Evolutionary conservation across 371 early-diverging fungal species (phyloP).

Genomic region (Mortierella sp.): DNA sequence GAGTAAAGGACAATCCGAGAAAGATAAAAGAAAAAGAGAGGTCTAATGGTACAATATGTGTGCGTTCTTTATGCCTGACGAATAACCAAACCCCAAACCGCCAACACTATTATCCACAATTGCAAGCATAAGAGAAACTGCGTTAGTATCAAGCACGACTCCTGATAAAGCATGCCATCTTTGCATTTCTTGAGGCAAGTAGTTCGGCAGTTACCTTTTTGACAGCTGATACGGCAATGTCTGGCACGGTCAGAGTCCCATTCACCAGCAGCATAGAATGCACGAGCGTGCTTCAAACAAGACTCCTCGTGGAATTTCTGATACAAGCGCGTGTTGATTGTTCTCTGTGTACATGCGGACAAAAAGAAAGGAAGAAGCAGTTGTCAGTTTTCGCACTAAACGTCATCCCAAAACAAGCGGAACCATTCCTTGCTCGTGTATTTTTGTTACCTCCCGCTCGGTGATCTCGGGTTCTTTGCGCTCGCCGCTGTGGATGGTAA

Average conservation of each 20-base stretch:
- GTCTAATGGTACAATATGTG: background rate
- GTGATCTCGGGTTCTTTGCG: conserved; percentile 30
- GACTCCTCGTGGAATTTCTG: conserved; percentile 60
- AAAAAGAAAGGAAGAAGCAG: background rate
- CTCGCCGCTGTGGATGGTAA: conserved; percentile 59
- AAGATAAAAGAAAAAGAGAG: background rate
- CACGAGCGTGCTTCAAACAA: conserved; percentile 60
- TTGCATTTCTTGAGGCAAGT: background rate
- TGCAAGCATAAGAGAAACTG: no score
- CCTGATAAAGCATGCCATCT: background rate
- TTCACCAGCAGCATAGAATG: conserved; percentile 53
- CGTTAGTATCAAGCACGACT: background rate
- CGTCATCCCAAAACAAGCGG: no score
- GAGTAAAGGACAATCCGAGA: background rate
- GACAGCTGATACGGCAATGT: conserved; percentile 59
- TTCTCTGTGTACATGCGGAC: conserved; percentile 31
- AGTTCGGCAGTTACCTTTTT: conserved; percentile 40
- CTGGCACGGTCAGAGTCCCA: conserved; percentile 59
- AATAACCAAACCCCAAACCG: conserved; percentile 52
- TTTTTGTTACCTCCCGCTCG: conserved; percentile 51
- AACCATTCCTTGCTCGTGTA: no score
- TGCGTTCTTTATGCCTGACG: conserved; percentile 36
- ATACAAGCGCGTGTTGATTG: conserved; percentile 56
- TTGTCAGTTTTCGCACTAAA: background rate
- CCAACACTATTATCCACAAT: conserved; percentile 37